Evolutionary conservation across 805 yeast genomes (phyloP).

Genomic region (Candida pseudofarinosa): DNA sequence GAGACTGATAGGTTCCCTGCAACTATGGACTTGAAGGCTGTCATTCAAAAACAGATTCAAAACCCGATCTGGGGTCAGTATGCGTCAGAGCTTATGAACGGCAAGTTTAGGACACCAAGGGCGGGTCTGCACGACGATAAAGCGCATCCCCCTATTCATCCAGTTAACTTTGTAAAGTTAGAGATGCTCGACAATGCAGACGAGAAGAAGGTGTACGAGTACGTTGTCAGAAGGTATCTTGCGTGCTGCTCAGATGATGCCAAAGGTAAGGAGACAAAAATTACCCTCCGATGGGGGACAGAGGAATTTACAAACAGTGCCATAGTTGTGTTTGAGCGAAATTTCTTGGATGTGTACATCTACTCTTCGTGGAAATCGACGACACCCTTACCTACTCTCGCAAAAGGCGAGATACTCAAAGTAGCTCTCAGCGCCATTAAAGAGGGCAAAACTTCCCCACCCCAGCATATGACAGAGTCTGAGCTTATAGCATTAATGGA

Average conservation of each 20-base stretch:
- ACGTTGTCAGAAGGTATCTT: slow-evolving; percentile 76
- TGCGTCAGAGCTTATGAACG: slow-evolving; percentile 42
- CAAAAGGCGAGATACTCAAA: slow-evolving; percentile 52
- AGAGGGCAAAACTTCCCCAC: slow-evolving; percentile 78
- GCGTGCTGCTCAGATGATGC: slow-evolving; percentile 95
- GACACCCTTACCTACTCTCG: slow-evolving; percentile 61
- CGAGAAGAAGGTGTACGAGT: slow-evolving; percentile 77
- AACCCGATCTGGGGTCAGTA: slow-evolving; percentile 68
- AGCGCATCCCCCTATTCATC: slow-evolving; percentile 99
- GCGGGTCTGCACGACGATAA: slow-evolving; percentile 83
- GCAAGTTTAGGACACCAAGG: slow-evolving; percentile 62
- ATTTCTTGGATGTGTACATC: slow-evolving; percentile 75
- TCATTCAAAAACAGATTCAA: slow-evolving; percentile 58
- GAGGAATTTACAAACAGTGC: slow-evolving; percentile 77
- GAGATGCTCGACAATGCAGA: slow-evolving; percentile 27
- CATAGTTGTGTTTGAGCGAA: slow-evolving; percentile 62
- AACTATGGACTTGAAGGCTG: slow-evolving; percentile 61
- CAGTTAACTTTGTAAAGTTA: slow-evolving; percentile 49
- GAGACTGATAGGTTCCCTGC: slow-evolving; percentile 88
- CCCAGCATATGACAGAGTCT: slow-evolving; percentile 81
- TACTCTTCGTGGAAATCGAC: slow-evolving; percentile 77
- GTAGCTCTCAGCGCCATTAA: slow-evolving; percentile 55
- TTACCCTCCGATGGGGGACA: slow-evolving; percentile 69
- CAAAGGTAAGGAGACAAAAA: slow-evolving; percentile 62
- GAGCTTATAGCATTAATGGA: slow-evolving; percentile 94